Conservation (phyloP, 2,329 filamentous ascomycete species). For the Fusarium pilosicola region DNA sequence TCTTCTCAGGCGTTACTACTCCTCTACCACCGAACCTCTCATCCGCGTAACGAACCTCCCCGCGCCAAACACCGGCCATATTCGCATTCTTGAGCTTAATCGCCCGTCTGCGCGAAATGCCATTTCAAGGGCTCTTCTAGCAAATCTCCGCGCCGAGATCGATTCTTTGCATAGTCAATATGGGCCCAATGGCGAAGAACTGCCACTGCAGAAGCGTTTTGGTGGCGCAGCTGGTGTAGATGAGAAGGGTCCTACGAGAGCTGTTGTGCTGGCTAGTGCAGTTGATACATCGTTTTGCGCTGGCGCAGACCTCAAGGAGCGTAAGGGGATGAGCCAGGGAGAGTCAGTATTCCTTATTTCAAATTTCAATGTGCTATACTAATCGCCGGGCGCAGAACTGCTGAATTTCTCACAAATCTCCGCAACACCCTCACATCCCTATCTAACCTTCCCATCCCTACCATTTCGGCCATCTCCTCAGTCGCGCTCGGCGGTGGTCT, state of each 20-base stretch:
- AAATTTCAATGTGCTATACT: not conserved
- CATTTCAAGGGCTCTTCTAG: conserved; percentile 81
- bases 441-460: conserved; percentile 82
- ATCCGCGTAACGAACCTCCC: conserved; percentile 80
- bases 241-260: conserved; percentile 72
- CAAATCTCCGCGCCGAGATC: conserved; percentile 76
- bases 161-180: conserved; percentile 75
- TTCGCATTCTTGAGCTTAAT: conserved; percentile 89
- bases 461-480: conserved; percentile 87
- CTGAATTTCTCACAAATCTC: conserved; percentile 79
- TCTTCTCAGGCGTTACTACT: conserved; percentile 50
- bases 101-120: conserved; percentile 88
- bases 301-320: conserved; percentile 93
- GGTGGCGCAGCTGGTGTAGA: conserved; percentile 57
- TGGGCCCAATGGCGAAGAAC: conserved; percentile 63
- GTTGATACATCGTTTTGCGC: conserved; percentile 92
- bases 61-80: conserved; percentile 82
- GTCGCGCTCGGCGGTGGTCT: conserved; percentile 91
- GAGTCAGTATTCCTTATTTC: conserved; percentile 67
- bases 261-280: conserved; percentile 84
- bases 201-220: conserved; percentile 53
- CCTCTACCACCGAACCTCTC: conserved; percentile 60
- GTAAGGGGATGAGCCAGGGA: conserved; percentile 76
- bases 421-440: conserved; percentile 80
- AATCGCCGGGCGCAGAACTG: conserved; percentile 65